phyloP scores from a whole-genome alignment of 148 eudicot genomes.

The Chenopodium berlandieri region DNA sequence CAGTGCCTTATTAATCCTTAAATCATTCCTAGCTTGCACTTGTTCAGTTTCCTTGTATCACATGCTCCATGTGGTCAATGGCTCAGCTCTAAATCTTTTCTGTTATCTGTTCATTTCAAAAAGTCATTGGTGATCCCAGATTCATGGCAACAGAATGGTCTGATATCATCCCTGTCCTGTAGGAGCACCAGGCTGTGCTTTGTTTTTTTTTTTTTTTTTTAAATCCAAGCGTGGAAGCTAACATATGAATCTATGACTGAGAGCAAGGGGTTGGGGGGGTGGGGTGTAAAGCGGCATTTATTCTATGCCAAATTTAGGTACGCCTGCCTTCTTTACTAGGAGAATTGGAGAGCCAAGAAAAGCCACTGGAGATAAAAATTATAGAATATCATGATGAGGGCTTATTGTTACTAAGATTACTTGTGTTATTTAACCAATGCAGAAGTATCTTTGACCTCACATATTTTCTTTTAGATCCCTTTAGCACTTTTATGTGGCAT shows the following conservation, averaged over 20 bases:
- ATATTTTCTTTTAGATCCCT: not conserved
- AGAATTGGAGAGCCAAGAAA: not conserved
- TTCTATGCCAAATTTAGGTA: not conserved
- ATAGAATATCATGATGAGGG: not conserved
- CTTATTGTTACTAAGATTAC: not conserved
- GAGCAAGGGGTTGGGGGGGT: no score
- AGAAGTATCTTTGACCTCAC: not conserved
- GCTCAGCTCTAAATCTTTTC: not conserved
- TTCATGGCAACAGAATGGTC: not conserved
- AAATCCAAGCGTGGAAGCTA: not conserved
- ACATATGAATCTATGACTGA: not conserved
- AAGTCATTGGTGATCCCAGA: not conserved
- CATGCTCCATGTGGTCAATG: not conserved
- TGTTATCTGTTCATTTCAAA: not conserved
- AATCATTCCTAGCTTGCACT: not conserved
- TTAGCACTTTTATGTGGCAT: not conserved
- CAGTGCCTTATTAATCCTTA: not conserved
- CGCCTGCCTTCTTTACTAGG: not conserved
- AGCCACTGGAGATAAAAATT: not conserved
- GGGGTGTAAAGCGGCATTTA: not conserved
- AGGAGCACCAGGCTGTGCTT: not conserved
- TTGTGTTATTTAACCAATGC: not conserved
- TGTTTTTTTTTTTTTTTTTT: not conserved
- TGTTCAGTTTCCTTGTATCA: not conserved
- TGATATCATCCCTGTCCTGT: not conserved